Percentiles rank a stretch among this genome's conserved stretches.
Evolutionary conservation across 192 early-diverging fungal species (phyloP).

Genomic region (Glomus cerebriforme): DNA sequence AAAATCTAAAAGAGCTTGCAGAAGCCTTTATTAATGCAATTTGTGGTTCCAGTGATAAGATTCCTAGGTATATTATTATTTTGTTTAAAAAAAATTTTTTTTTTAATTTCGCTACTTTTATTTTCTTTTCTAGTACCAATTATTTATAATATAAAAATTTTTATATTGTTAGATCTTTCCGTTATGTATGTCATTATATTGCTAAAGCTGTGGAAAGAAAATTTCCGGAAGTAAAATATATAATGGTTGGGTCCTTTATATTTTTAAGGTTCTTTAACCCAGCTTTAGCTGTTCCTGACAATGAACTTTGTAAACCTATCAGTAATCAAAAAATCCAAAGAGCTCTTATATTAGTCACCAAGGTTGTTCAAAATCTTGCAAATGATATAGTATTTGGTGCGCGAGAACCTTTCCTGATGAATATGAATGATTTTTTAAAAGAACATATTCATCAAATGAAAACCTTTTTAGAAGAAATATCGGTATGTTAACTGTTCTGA

Average conservation of each 20-base stretch:
- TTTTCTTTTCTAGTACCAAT: not conserved
- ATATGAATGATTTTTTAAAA: slow-evolving; percentile 84
- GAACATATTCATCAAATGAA: slow-evolving; percentile 79
- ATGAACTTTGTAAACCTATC: slow-evolving; percentile 63
- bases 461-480: slow-evolving; percentile 78
- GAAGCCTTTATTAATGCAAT: slow-evolving; percentile 84
- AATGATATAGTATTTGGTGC: slow-evolving; percentile 91
- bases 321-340: slow-evolving; percentile 70
- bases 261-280: slow-evolving; percentile 96
- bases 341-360: slow-evolving; percentile 86
- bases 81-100: too few species aligned
- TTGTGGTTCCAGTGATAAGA: slow-evolving; percentile 62
- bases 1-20: slow-evolving; percentile 76
- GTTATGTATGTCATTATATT: slow-evolving; percentile 81
- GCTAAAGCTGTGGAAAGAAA: slow-evolving; percentile 72
- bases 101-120: not conserved
- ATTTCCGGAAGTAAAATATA: slow-evolving; percentile 81
- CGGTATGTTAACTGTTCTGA: slow-evolving; percentile 43
- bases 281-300: slow-evolving; percentile 91
- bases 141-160: not conserved
- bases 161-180: slow-evolving; percentile 51
- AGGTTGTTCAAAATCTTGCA: slow-evolving; percentile 93
- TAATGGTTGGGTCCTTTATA: slow-evolving; percentile 91
- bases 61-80: slow-evolving; percentile 57
- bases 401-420: slow-evolving; percentile 92